phyloP scores from a whole-genome alignment of 306 rosid genomes.

The Nissolia schottii region DNA sequence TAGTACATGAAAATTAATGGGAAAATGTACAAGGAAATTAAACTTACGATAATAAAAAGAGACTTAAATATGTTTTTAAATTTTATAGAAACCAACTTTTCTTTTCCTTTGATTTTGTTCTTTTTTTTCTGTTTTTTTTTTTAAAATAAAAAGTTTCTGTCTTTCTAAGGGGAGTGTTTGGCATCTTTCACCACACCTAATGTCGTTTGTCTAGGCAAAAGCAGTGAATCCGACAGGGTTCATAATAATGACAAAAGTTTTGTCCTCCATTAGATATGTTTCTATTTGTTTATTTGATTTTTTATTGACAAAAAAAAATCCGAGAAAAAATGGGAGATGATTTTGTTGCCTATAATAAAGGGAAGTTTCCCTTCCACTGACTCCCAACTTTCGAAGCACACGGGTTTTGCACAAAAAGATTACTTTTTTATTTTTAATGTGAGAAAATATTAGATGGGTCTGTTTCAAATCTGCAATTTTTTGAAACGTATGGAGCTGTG shows the following conservation, averaged over 20 bases:
- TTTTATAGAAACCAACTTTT: too few species aligned
- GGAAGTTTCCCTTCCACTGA: constrained; percentile 5
- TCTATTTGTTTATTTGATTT: not conserved
- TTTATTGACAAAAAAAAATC: not conserved
- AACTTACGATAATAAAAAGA: too few species aligned
- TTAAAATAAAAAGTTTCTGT: too few species aligned
- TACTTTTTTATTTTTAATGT: not conserved
- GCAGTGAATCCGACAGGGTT: constrained; percentile 9
- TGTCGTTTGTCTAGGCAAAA: not conserved
- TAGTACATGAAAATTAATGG: too few species aligned
- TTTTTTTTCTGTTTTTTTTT: too few species aligned
- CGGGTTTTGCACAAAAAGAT: not conserved
- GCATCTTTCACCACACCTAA: not conserved
- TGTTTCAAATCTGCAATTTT: not conserved
- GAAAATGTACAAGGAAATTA: too few species aligned
- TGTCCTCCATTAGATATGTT: constrained; percentile 7
- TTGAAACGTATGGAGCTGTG: not conserved
- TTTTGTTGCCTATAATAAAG: not conserved
- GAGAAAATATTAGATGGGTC: constrained; percentile 9
- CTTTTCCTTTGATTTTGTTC: too few species aligned
- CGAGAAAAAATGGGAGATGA: not conserved
- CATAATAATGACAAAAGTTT: constrained; percentile 3
- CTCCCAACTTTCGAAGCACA: not conserved
- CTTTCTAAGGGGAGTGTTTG: too few species aligned
- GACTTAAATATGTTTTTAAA: too few species aligned